Base-by-base conservation (phyloP, 352 stramenopile species). In the Globisporangium mamillatum region DNA sequence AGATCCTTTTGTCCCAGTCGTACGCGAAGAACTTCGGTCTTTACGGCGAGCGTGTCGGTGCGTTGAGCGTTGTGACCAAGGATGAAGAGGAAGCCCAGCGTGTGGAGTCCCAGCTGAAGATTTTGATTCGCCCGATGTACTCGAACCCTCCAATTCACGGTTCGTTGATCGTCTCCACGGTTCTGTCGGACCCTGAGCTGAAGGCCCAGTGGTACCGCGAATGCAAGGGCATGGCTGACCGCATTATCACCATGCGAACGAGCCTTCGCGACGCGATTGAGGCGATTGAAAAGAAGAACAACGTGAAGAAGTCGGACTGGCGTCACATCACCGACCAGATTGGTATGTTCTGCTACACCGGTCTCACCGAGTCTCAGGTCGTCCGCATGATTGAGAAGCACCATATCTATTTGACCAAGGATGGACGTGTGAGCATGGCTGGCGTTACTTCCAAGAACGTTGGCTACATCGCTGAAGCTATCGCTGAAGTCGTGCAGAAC, bases 1-100 rank as follows among this genome's bases (percentile, higher is more conserved):
- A 98, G 67, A 88, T 99, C 75, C 78, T 98, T 18, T 79, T 99
- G 61, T 94, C 95, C 44, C 98, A 99, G 88, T 99, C 92, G 74
- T 99, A 99, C 81, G 98, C 97, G 52, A 99, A 99, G 88, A 99
- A 99, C 93, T 99, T 99, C 79, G 98, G 98, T 66, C 90, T 99
- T 12, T 99, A 99, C 83, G 98, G 98, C 63, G 96, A 99, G 77
- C 86, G 98, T 73, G 92, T 99, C 27, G 98, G 98, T 57, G 93
- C 97, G 32, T 83, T 99, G 59, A 98, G 91, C 41, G 87, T 99
- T 32, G 97, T 99, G 61, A 97, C 90, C 27, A 79, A 81, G 62
- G 82, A 92, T 76, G 80, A 90, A 50, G 98, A 99, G 32, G 98
- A 99, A 84, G 96, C 95, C 36, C 87, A 97, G 66, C 88, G 95